Conservation (phyloP, 768 basidiomycete species). For the Gymnopilus junonius region DNA sequence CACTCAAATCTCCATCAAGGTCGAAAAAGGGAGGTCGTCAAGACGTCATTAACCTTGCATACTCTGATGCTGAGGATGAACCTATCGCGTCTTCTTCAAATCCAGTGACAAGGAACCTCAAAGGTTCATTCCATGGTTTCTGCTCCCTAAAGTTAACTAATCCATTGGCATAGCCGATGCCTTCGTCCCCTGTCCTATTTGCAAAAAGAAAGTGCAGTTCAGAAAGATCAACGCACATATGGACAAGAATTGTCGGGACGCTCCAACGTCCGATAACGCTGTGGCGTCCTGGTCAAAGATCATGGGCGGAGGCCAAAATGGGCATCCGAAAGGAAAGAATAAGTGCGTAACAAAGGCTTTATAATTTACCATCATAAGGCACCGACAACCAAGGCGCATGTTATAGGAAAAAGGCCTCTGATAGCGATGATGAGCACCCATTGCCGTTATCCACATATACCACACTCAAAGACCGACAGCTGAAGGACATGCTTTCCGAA, state of each 20-base stretch:
- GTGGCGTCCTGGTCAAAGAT: constrained; percentile 50
- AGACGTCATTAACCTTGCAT: constrained; percentile 24
- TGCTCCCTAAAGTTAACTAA: neutral
- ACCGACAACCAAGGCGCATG: constrained; percentile 7
- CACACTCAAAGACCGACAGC: constrained; percentile 61
- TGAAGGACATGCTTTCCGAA: constrained; percentile 59
- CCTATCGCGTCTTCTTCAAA: constrained; percentile 22
- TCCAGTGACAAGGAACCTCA: too few relatives aligned
- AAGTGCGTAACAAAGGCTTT: constrained; percentile 29
- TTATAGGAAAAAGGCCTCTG: constrained; percentile 22
- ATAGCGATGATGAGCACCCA: constrained; percentile 42
- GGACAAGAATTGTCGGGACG: constrained; percentile 58
- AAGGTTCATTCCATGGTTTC: constrained; percentile 15
- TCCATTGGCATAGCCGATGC: constrained; percentile 34
- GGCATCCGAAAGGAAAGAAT: constrained; percentile 34
- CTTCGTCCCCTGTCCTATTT: constrained; percentile 66
- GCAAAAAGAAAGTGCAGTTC: constrained; percentile 48
- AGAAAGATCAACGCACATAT: constrained; percentile 66
- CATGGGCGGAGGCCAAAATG: constrained; percentile 44
- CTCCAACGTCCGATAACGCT: constrained; percentile 18
- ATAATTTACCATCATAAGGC: constrained; percentile 10
- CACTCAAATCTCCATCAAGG: constrained; percentile 21
- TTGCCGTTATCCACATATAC: constrained; percentile 71
- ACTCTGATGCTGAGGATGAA: constrained; percentile 42
- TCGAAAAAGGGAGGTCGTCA: constrained; percentile 22